Evolutionary conservation across 2,329 filamentous ascomycete species (phyloP).

Genomic region (Epichloe festucae): DNA sequence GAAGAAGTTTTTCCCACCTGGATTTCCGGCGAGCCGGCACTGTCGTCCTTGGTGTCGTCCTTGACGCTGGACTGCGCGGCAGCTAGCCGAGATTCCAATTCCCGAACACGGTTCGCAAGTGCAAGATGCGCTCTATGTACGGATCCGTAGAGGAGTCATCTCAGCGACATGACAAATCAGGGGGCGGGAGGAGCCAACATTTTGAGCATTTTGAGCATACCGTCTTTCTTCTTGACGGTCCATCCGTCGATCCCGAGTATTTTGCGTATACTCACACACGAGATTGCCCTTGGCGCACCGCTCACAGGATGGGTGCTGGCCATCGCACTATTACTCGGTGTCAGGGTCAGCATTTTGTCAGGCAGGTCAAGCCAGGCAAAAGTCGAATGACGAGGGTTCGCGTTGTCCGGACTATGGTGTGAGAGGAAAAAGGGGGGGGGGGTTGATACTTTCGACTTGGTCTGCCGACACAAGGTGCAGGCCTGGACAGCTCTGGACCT

Average conservation of each 20-base stretch:
- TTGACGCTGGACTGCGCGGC: background rate
- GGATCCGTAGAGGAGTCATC: background rate
- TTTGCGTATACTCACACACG: slow-evolving; percentile 12
- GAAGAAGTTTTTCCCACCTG: background rate
- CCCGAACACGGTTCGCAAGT: slow-evolving; percentile 1
- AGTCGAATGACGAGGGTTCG: background rate
- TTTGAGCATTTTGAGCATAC: slow-evolving; percentile 2
- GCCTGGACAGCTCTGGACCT: slow-evolving; percentile 12
- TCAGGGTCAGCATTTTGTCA: background rate
- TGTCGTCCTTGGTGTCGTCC: background rate
- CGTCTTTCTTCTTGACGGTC: slow-evolving; percentile 12
- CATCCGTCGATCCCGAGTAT: slow-evolving; percentile 13
- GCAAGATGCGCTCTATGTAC: background rate
- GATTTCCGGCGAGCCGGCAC: background rate
- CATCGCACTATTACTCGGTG: slow-evolving; percentile 9
- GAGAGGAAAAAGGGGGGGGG: too few species aligned
- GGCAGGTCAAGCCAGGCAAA: too few species aligned
- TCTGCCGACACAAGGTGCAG: slow-evolving; percentile 12
- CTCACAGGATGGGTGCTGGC: slow-evolving; percentile 10
- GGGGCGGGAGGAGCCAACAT: background rate
- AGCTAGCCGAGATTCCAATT: slow-evolving; percentile 1
- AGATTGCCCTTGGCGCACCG: slow-evolving; percentile 8
- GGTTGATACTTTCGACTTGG: slow-evolving; percentile 12
- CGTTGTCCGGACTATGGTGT: background rate
- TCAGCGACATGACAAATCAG: background rate